These are phyloP conservation scores for Clavispora asparagi DNA, from an alignment of 805 yeast genomes.

Conservation along the genomic window DNA sequence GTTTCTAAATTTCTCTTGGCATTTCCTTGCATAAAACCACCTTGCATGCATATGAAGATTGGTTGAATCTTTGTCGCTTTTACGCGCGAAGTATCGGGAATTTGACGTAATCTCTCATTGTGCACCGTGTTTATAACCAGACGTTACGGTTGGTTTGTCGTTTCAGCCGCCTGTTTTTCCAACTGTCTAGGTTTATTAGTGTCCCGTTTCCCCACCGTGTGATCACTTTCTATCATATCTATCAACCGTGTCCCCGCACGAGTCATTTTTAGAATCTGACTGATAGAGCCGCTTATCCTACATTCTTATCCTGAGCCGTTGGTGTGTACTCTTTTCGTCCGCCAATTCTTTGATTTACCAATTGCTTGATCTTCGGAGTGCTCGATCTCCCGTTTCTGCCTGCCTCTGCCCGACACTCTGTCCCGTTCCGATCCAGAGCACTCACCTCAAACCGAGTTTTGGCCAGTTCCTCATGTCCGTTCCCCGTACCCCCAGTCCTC, in stretches of 20 bases:
- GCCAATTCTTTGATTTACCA: no score
- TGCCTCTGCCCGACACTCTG: no score
- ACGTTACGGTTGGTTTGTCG: neutral
- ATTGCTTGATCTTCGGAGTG: no score
- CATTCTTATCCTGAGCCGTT: no score
- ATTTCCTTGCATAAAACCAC: neutral
- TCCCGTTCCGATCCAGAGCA: no score
- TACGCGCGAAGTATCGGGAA: neutral
- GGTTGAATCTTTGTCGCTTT: neutral
- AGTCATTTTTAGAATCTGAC: no score
- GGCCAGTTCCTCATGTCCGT: neutral
- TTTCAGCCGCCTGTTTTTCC: neutral
- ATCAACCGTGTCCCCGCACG: no score
- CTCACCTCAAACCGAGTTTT: no score
- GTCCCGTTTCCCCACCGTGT: neutral
- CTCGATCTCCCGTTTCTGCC: no score
- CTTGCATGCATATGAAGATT: neutral
- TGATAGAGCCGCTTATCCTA: no score
- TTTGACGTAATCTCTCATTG: neutral
- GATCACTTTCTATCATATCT: no score
- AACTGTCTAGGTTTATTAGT: neutral
- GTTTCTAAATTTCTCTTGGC: neutral
- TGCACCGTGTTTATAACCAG: neutral
- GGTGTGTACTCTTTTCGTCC: no score
- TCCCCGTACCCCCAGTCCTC: neutral